Percentiles rank a stretch among this genome's conserved stretches.
These are phyloP conservation scores for Pseudopithomyces chartarum DNA, from an alignment of 2,329 filamentous ascomycete species.

Conservation along the genomic window DNA sequence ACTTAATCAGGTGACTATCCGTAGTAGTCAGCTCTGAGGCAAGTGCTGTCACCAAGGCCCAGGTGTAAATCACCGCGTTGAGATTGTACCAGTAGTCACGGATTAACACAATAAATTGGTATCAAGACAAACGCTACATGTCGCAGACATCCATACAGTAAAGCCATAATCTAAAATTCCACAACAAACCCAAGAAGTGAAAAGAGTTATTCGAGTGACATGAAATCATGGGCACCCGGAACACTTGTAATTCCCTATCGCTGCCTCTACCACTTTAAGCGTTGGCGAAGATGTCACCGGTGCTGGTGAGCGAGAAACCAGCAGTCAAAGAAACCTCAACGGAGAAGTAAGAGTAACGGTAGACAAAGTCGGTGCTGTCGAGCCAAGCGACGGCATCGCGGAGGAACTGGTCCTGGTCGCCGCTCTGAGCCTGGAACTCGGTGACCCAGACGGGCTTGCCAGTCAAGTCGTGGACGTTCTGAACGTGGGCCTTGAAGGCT, in stretches of 20 bases:
- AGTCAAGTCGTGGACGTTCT: constrained; percentile 31
- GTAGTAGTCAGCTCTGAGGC: not conserved
- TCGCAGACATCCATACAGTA: not conserved
- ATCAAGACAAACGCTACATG: not conserved
- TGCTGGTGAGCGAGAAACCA: constrained; percentile 24
- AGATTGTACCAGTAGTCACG: not conserved
- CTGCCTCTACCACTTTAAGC: not conserved
- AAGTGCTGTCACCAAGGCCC: not conserved
- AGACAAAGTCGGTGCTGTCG: constrained; percentile 36
- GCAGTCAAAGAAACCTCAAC: constrained; percentile 26
- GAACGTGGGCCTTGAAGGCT: constrained; percentile 47
- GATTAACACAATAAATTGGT: not conserved
- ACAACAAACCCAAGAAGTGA: constrained; percentile 5
- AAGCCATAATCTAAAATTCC: constrained; percentile 2
- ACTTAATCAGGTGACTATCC: not conserved
- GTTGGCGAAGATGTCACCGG: constrained; percentile 15
- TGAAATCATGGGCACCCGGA: not conserved
- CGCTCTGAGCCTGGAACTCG: constrained; percentile 37
- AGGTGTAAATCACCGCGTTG: not conserved
- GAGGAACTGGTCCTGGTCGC: constrained; percentile 33
- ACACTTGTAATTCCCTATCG: constrained; percentile 7
- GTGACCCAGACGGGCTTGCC: constrained; percentile 44
- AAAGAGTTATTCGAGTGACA: not conserved
- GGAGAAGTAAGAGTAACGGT: constrained; percentile 42
- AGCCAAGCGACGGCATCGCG: constrained; percentile 41